Evolutionary conservation across 208 protist genomes (phyloP).

Genomic region (Kentomonas sorsogonicus): DNA sequence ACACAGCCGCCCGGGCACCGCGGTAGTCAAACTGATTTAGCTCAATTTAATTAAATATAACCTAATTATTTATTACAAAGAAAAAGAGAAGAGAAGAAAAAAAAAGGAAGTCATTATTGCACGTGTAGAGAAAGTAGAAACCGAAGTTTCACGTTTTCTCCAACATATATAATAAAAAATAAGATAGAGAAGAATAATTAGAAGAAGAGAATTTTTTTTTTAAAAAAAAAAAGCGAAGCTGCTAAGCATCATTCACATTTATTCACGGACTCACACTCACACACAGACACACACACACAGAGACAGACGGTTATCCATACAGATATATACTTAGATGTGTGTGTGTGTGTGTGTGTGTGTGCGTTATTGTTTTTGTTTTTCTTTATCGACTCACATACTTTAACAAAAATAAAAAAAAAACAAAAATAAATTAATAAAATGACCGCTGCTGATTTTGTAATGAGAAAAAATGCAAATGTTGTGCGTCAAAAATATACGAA

Average conservation of each 20-base stretch:
- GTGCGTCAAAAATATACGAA: not conserved
- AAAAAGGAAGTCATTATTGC: slow-evolving; percentile 3
- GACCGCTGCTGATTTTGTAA: too few relatives aligned
- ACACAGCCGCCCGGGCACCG: too few relatives aligned
- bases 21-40: too few relatives aligned
- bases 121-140: not conserved
- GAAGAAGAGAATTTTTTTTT: not conserved
- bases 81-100: slow-evolving; percentile 4
- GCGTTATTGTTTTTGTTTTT: slow-evolving; percentile 8
- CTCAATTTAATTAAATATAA: too few relatives aligned
- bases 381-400: not conserved
- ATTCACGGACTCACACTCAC: too few relatives aligned
- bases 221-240: too few relatives aligned
- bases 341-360: slow-evolving; percentile 7
- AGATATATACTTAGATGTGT: slow-evolving; percentile 3
- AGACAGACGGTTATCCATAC: too few relatives aligned
- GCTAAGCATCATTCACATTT: too few relatives aligned
- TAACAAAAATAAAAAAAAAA: too few relatives aligned
- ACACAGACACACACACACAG: too few relatives aligned
- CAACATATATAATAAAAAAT: not conserved
- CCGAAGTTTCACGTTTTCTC: not conserved
- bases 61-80: slow-evolving; percentile 7
- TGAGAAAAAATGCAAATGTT: too few relatives aligned
- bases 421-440: too few relatives aligned
- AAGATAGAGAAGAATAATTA: slow-evolving; percentile 14